Percentiles rank a stretch among this genome's conserved stretches.
phyloP scores from a whole-genome alignment of 768 basidiomycete genomes.

The Leccinum rimulosum region DNA sequence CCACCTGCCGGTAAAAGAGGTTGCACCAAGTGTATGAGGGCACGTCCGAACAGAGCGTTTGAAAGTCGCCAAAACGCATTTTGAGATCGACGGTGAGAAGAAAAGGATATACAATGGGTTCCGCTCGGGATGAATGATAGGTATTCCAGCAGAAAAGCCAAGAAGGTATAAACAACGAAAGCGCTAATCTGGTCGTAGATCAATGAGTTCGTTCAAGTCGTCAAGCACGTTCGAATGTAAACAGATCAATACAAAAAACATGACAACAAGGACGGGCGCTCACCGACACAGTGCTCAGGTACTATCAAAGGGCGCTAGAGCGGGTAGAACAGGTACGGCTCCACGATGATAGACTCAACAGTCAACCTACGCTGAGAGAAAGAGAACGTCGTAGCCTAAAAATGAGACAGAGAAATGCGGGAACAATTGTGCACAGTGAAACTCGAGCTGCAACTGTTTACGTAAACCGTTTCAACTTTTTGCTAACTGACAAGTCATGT shows the following conservation, averaged over 20 bases:
- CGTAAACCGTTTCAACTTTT: constrained; percentile 4
- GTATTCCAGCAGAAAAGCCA: constrained; percentile 17
- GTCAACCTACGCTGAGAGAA: not conserved
- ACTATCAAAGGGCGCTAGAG: not conserved
- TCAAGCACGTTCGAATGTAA: constrained; percentile 27
- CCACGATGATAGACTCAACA: not conserved
- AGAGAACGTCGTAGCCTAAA: not conserved
- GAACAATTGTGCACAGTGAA: not conserved
- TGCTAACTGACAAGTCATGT: not conserved
- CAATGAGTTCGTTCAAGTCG: constrained; percentile 25
- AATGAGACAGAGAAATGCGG: not conserved
- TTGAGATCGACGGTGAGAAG: constrained; percentile 1
- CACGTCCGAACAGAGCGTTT: constrained; percentile 58
- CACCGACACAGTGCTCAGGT: constrained; percentile 4
- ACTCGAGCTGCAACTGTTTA: not conserved
- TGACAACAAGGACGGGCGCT: constrained; percentile 20
- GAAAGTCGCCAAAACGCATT: constrained; percentile 75
- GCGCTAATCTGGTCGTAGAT: constrained; percentile 16
- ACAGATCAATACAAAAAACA: constrained; percentile 33
- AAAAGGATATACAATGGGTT: constrained; percentile 2
- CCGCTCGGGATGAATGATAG: constrained; percentile 1
- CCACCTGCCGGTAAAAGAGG: constrained; percentile 86
- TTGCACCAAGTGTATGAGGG: constrained; percentile 93
- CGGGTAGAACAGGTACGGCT: not conserved
- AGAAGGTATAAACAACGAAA: constrained; percentile 19